A percentile compares a stretch with the other conserved stretches of the same genome.
Evolutionary conservation across 176 grass and related monocot species (phyloP).

Genomic region (Areca catechu): DNA sequence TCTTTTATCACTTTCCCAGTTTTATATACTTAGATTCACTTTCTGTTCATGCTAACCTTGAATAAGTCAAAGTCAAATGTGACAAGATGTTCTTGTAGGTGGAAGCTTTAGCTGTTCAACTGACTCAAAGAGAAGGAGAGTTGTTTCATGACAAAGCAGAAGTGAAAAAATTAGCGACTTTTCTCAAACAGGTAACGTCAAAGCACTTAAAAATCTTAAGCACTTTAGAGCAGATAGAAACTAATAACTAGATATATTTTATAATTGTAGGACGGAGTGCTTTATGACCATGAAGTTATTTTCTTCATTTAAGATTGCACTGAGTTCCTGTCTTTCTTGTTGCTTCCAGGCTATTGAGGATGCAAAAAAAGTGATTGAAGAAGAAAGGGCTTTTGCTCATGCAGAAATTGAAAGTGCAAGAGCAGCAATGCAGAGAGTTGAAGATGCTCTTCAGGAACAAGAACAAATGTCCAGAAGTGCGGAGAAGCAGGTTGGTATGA

Average conservation of each 20-base stretch:
- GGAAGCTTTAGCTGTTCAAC: constrained; percentile 65
- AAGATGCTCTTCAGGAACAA: constrained; percentile 54
- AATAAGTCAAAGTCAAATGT: no score
- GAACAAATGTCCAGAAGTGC: constrained; percentile 48
- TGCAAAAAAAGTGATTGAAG: constrained; percentile 80
- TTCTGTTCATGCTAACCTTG: no score
- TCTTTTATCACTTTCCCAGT: no score
- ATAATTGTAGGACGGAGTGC: no score
- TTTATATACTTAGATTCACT: no score
- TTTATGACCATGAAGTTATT: no score
- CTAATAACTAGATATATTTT: no score
- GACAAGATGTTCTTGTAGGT: constrained; percentile 30
- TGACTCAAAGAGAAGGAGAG: constrained; percentile 79
- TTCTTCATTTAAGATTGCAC: no score
- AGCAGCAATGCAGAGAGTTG: constrained; percentile 59
- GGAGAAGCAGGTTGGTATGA: constrained; percentile 46
- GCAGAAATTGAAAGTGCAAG: constrained; percentile 89
- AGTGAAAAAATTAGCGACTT: constrained; percentile 73
- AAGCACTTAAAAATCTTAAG: neutral
- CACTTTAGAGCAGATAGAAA: no score
- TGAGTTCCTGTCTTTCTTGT: constrained; percentile 5
- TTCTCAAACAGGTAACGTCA: constrained; percentile 55
- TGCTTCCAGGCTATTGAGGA: constrained; percentile 79
- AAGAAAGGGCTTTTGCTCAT: constrained; percentile 81
- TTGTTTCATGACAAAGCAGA: constrained; percentile 77